Conservation (phyloP, 495 filamentous ascomycete genomes). For the Extremus antarcticus region DNA sequence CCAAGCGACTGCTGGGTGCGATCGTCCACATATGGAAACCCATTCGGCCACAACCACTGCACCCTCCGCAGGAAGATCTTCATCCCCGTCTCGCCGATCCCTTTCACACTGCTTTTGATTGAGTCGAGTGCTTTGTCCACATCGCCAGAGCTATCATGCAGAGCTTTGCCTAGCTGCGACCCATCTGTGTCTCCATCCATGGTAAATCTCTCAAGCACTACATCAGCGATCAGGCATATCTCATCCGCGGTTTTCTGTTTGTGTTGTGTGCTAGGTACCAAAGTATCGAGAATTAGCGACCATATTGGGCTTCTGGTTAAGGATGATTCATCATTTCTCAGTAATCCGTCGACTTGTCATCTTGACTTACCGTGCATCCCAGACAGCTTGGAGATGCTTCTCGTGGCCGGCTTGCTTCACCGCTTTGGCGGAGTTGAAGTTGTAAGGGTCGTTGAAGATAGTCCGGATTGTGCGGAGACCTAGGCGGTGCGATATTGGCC, state of each 20-base stretch:
- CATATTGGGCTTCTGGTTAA: no score
- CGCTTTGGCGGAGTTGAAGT: conserved; percentile 21
- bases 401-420: conserved; percentile 22
- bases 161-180: conserved; percentile 4
- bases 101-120: conserved; percentile 24
- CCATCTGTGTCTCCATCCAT: conserved; percentile 10
- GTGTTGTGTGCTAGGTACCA: no score
- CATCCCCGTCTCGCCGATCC: conserved; percentile 26
- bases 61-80: conserved; percentile 28
- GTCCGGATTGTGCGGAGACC: conserved; percentile 29
- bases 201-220: conserved; percentile 15
- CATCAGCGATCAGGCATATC: conserved; percentile 13
- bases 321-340: no score
- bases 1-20: conserved; percentile 19
- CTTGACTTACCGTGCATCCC: conserved; percentile 27
- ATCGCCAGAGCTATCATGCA: conserved; percentile 8
- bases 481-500: conserved; percentile 28
- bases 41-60: conserved; percentile 24
- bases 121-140: conserved; percentile 9
- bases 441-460: conserved; percentile 28
- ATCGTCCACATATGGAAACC: conserved; percentile 28
- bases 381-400: conserved; percentile 23
- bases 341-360: no score
- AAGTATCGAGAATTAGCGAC: no score
- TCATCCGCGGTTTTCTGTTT: conserved; percentile 17